phyloP scores from a whole-genome alignment of 129 eudicot genomes.

The Lonicera japonica region DNA sequence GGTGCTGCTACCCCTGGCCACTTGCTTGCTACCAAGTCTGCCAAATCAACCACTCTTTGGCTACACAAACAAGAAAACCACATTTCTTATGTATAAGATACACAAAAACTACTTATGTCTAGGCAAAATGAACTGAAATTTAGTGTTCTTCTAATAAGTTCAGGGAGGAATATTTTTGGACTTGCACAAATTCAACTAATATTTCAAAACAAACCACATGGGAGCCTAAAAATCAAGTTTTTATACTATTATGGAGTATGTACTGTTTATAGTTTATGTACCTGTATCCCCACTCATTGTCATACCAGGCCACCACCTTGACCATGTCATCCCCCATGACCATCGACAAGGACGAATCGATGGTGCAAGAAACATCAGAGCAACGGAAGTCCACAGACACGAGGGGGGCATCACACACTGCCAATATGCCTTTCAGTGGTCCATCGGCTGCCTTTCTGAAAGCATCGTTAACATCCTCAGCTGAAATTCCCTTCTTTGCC shows the following conservation, averaged over 20 bases:
- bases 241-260: no score
- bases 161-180: no score
- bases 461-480: conserved; percentile 89
- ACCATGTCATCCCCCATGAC: conserved; percentile 99
- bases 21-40: conserved; percentile 78
- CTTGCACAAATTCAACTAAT: no score
- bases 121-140: no score
- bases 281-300: conserved; percentile 99
- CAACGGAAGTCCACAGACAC: conserved; percentile 95
- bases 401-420: conserved; percentile 84
- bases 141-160: no score
- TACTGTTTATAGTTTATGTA: conserved; percentile 2
- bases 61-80: conserved; percentile 24
- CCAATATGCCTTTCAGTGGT: conserved; percentile 74
- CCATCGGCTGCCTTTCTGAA: conserved; percentile 92
- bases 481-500: conserved; percentile 73
- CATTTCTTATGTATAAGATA: no score
- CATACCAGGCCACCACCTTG: conserved; percentile 98
- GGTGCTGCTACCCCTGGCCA: conserved; percentile 66
- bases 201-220: no score
- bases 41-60: conserved; percentile 96
- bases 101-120: no score
- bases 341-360: conserved; percentile 88
- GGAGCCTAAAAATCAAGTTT: no score
- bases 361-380: conserved; percentile 79